Percentiles rank a stretch among this genome's conserved stretches.
These are phyloP conservation scores for Talaromyces ruber DNA, from an alignment of 495 filamentous ascomycete species.

Conservation along the genomic window DNA sequence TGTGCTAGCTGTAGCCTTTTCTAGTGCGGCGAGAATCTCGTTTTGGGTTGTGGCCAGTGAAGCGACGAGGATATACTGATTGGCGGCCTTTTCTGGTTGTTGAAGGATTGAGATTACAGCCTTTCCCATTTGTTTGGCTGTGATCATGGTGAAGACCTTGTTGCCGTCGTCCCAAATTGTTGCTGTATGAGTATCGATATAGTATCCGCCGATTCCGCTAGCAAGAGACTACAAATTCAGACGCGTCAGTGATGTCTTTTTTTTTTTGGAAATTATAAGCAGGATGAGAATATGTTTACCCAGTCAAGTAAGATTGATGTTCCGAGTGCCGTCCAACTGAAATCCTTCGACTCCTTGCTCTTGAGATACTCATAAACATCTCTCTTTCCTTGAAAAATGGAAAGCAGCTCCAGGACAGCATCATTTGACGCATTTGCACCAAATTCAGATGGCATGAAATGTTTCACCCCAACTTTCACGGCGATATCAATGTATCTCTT, in stretches of 20 bases:
- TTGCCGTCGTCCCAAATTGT: constrained; percentile 38
- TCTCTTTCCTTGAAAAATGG: constrained; percentile 35
- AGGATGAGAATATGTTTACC: too few species aligned
- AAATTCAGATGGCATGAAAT: constrained; percentile 37
- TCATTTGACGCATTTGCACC: constrained; percentile 22
- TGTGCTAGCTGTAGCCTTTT: constrained; percentile 29
- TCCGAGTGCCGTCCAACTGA: constrained; percentile 42
- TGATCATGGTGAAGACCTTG: constrained; percentile 27
- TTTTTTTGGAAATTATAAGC: too few species aligned
- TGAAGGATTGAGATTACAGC: constrained; percentile 31
- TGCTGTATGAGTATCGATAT: constrained; percentile 28
- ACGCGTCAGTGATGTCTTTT: neutral
- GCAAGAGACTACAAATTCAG: constrained; percentile 17
- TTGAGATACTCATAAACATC: constrained; percentile 37
- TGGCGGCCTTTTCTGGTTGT: constrained; percentile 28
- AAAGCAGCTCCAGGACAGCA: constrained; percentile 25
- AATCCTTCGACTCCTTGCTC: constrained; percentile 23
- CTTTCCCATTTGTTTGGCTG: constrained; percentile 25
- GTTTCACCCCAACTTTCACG: constrained; percentile 46
- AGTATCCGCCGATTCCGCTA: constrained; percentile 38
- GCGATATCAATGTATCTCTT: constrained; percentile 51
- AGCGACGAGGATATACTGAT: constrained; percentile 40
- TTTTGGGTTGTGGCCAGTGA: constrained; percentile 36
- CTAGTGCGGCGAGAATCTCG: constrained; percentile 32
- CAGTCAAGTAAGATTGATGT: constrained; percentile 46